phyloP scores from a whole-genome alignment of 345 rosid genomes.

The Camelina neglecta region DNA sequence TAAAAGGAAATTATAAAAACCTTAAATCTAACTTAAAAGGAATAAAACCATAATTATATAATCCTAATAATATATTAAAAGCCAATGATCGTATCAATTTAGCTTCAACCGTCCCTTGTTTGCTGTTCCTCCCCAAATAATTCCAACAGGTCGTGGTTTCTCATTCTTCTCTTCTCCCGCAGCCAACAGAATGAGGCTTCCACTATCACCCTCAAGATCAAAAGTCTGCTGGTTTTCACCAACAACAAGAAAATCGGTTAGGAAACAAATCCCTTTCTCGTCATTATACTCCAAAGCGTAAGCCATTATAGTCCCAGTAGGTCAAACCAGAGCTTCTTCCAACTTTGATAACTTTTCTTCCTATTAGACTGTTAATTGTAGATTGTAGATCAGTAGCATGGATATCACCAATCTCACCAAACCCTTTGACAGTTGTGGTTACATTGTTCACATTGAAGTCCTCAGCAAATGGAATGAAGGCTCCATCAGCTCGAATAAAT shows the following conservation, averaged over 20 bases:
- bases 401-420: conserved; percentile 69
- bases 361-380: conserved; percentile 65
- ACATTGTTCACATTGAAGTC: conserved; percentile 69
- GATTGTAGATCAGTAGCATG: conserved; percentile 73
- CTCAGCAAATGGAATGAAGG: conserved; percentile 75
- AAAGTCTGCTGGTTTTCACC: conserved; percentile 79
- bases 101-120: conserved; percentile 74
- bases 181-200: conserved; percentile 70
- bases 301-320: conserved; percentile 71
- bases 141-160: conserved; percentile 74
- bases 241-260: conserved; percentile 83
- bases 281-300: conserved; percentile 86
- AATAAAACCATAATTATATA: too few species aligned
- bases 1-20: too few species aligned
- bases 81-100: too few species aligned
- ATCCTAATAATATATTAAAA: too few species aligned
- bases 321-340: conserved; percentile 86
- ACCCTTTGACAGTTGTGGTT: conserved; percentile 67
- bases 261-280: conserved; percentile 82
- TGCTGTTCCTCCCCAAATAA: conserved; percentile 91
- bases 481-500: conserved; percentile 86
- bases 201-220: conserved; percentile 86
- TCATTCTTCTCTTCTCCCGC: conserved; percentile 46
- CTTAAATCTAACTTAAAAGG: too few species aligned
- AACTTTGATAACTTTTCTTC: conserved; percentile 75